These are phyloP conservation scores for Russula earlei DNA, from an alignment of 768 basidiomycete genomes.

Conservation along the genomic window DNA sequence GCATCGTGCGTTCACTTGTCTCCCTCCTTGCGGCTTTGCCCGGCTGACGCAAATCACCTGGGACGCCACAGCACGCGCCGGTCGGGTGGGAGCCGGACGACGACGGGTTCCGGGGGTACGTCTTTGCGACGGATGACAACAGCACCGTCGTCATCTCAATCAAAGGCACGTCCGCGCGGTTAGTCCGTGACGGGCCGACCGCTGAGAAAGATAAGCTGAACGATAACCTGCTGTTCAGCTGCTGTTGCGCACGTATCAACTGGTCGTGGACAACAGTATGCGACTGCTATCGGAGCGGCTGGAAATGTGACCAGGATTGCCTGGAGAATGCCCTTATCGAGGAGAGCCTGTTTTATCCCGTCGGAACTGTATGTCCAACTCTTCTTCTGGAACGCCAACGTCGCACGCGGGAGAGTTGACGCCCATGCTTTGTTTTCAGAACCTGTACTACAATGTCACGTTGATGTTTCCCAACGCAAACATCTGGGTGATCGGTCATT, in stretches of 20 bases:
- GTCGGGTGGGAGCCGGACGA: constrained; percentile 86
- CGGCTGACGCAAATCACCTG: not conserved
- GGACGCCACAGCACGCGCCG: constrained; percentile 45
- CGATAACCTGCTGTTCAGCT: constrained; percentile 92
- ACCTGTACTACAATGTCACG: constrained; percentile 86
- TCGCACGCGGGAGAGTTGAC: no score
- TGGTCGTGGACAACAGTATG: constrained; percentile 93
- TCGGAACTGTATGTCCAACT: constrained; percentile 56
- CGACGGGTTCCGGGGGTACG: constrained; percentile 88
- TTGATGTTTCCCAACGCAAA: constrained; percentile 83
- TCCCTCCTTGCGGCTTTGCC: not conserved
- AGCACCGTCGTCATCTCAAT: constrained; percentile 79
- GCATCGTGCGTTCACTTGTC: constrained; percentile 34
- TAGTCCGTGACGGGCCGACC: constrained; percentile 74
- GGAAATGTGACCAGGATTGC: constrained; percentile 75
- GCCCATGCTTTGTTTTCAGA: constrained; percentile 34
- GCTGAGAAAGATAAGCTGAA: constrained; percentile 85
- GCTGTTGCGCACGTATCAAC: constrained; percentile 93
- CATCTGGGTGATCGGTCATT: constrained; percentile 84
- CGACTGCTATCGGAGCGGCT: constrained; percentile 66
- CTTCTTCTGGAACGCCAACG: not conserved
- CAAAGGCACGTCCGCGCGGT: constrained; percentile 84
- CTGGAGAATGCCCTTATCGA: constrained; percentile 67
- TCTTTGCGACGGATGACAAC: constrained; percentile 80
- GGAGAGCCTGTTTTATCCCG: constrained; percentile 81